Evolutionary conservation across 805 yeast species (phyloP).

Genomic region (Wickerhamomyces xylosicus): DNA sequence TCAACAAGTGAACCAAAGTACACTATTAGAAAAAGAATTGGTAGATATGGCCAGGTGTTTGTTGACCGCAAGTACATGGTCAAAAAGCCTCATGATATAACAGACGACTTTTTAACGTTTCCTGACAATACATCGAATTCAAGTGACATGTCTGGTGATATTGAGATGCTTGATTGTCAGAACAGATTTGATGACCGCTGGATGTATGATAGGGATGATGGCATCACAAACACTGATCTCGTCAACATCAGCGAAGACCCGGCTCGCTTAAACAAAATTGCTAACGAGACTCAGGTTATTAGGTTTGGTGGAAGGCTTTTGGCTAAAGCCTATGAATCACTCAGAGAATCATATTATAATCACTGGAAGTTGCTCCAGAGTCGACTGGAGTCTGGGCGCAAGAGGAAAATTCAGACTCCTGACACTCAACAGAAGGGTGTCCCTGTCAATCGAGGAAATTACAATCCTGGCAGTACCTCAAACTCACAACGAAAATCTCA

Average conservation of each 20-base stretch:
- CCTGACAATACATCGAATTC: too few relatives aligned
- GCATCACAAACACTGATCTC: constrained; percentile 25
- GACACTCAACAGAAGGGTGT: background rate
- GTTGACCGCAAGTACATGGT: constrained; percentile 63
- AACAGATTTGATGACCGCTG: constrained; percentile 50
- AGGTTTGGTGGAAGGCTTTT: constrained; percentile 88
- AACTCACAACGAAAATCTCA: too few relatives aligned
- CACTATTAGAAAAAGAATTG: constrained; percentile 64
- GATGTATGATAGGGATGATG: constrained; percentile 51
- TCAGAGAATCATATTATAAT: constrained; percentile 65
- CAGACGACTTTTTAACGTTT: constrained; percentile 28
- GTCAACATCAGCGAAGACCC: constrained; percentile 69
- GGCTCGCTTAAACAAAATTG: constrained; percentile 68
- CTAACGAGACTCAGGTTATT: constrained; percentile 79
- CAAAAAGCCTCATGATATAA: constrained; percentile 25
- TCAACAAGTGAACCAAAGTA: constrained; percentile 33
- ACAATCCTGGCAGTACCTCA: too few relatives aligned
- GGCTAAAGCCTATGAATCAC: constrained; percentile 74
- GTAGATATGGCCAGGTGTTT: constrained; percentile 60
- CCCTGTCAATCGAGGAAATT: too few relatives aligned
- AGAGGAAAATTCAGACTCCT: constrained; percentile 9
- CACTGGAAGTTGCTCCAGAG: constrained; percentile 43
- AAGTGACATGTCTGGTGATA: constrained; percentile 14
- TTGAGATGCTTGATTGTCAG: constrained; percentile 25
- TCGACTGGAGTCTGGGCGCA: constrained; percentile 22